Evolutionary conservation across 805 yeast species (phyloP), one percentile per base, ranked within the genome.

Genomic region (Candida koratica): DNA sequence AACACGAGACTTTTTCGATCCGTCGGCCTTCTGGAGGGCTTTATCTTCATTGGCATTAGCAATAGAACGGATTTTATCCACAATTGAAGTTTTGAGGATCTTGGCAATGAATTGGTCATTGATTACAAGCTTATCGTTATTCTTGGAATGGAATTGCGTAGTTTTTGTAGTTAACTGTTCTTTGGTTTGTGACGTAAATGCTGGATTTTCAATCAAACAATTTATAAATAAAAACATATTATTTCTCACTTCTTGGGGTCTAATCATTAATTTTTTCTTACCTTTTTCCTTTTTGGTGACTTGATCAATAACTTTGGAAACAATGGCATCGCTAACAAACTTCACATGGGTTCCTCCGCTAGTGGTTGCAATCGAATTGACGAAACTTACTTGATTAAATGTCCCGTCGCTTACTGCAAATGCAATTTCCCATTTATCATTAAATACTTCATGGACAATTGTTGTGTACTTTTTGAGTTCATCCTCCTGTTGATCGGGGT

Each of bases 291-390:
- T 85, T 45, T 65, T 67, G 27, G 57, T 48, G 45, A 89, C 66
- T 6, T 70, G 66, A 10, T 84, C 96, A 38, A 79, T 64, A 38
- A 89, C 75, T 56, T 85, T 88, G 43, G 71, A 76, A 17, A 86
- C 81, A 37, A 93, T 73, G 63, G 89, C 86, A 57, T 90, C 96
- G 4, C 94, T 69, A 19, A 89, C 73, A 55, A 81, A 78, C 47
- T 82, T 88, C 23, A 88, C 94, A 58, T 93, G 98, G 0, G 98
- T 84, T 49, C 98, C 98, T 42, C 98, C 98, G 1, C 90, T 67
- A 0, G 97, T 90, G 0, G 98, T 93, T 0, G 98, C 98, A 56
- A 93, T 93, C 5, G 97, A 88, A 57, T 93, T 93, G 11, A 93
- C 98, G 64, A 93, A 93, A 23, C 97, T 89, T 28, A 93, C 93